phyloP scores from a whole-genome alignment of 2,329 filamentous ascomycete genomes.

The Claviceps paspali region DNA sequence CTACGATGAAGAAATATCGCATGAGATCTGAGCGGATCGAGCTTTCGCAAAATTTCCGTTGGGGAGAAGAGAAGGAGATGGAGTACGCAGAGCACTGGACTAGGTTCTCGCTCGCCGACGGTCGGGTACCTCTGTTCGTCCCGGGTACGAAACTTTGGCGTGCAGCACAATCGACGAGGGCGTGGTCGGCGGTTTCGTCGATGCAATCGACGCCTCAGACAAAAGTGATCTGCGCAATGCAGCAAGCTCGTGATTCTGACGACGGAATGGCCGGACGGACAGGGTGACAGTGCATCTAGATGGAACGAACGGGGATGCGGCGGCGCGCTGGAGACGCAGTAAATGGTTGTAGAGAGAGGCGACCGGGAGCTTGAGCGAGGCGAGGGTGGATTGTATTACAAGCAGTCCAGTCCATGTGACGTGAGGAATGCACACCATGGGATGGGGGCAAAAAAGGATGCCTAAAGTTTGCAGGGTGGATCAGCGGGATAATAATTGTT shows the following conservation, averaged over 20 bases:
- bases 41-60: too few relatives aligned
- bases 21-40: conserved; percentile 5
- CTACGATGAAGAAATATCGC: conserved; percentile 2
- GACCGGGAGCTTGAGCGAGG: background rate
- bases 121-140: background rate
- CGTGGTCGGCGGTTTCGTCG: background rate
- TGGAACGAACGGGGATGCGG: conserved; percentile 5
- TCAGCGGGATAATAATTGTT: conserved; percentile 16
- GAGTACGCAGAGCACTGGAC: too few relatives aligned
- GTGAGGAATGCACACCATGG: too few relatives aligned
- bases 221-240: conserved; percentile 1
- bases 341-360: too few relatives aligned
- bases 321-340: conserved; percentile 1
- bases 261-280: conserved; percentile 7
- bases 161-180: background rate
- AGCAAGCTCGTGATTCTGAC: conserved; percentile 6
- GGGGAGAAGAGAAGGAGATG: too few relatives aligned
- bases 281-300: conserved; percentile 15
- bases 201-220: background rate
- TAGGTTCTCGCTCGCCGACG: too few relatives aligned
- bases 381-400: background rate
- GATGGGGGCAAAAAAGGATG: conserved; percentile 14
- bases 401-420: conserved; percentile 19
- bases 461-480: conserved; percentile 8
- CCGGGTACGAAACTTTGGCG: background rate